These are phyloP conservation scores for Malassezia globosa DNA, from an alignment of 1,284 basidiomycete species.

Conservation along the genomic window DNA sequence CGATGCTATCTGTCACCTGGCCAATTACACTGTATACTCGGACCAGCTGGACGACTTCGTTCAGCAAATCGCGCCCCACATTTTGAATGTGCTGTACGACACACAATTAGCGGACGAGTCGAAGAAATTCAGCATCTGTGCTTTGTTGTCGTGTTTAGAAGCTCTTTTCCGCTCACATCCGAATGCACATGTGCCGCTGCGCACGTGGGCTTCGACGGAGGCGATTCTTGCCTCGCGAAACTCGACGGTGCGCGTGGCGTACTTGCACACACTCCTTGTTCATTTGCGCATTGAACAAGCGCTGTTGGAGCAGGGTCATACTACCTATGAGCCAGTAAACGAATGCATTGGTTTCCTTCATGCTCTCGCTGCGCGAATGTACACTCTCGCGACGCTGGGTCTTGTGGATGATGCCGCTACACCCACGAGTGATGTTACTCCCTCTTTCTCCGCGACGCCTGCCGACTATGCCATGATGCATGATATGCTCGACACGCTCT, in stretches of 20 bases:
- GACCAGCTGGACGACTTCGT: slow-evolving; percentile 91
- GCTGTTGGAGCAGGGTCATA: not conserved
- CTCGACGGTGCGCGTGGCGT: slow-evolving; percentile 9
- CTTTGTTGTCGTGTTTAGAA: slow-evolving; percentile 60
- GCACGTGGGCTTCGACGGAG: slow-evolving; percentile 8
- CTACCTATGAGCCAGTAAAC: slow-evolving; percentile 4
- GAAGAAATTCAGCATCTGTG: slow-evolving; percentile 59
- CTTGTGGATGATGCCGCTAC: slow-evolving; percentile 11
- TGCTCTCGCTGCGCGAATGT: slow-evolving; percentile 28
- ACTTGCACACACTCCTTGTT: slow-evolving; percentile 1
- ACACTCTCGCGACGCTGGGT: slow-evolving; percentile 7
- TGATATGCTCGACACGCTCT: slow-evolving; percentile 59
- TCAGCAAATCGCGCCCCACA: slow-evolving; percentile 66
- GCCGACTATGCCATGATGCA: slow-evolving; percentile 68
- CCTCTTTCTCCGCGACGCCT: too few relatives aligned
- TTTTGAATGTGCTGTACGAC: slow-evolving; percentile 57
- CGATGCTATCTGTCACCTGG: slow-evolving; percentile 69
- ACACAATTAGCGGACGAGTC: slow-evolving; percentile 51
- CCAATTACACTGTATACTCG: slow-evolving; percentile 83
- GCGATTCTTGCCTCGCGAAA: slow-evolving; percentile 6
- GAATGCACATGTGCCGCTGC: slow-evolving; percentile 12
- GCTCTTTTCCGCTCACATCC: slow-evolving; percentile 54
- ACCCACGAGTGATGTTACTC: slow-evolving; percentile 23
- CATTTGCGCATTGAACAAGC: slow-evolving; percentile 14
- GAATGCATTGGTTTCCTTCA: slow-evolving; percentile 31